Evolutionary conservation across 108 stramenopile species (phyloP).

Genomic region (Asterionellopsis glacialis): DNA sequence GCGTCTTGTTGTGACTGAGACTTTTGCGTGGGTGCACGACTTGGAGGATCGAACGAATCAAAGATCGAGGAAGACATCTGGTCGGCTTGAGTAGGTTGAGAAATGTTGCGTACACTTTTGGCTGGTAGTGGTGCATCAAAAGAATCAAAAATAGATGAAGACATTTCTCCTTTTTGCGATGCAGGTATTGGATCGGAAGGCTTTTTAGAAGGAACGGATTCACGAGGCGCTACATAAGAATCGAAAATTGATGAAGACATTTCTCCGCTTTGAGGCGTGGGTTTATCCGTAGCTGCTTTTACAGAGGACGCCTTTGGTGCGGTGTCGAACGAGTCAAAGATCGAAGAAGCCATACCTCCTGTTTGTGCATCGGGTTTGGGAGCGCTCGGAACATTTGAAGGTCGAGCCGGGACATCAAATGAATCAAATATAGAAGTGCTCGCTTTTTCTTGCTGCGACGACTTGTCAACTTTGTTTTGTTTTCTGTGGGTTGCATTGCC

Average conservation of each 20-base stretch:
- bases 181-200: neutral
- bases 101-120: neutral
- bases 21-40: constrained; percentile 18
- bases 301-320: constrained; percentile 15
- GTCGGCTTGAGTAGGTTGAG: neutral
- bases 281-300: constrained; percentile 1
- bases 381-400: neutral
- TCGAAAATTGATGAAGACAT: constrained; percentile 49
- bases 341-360: constrained; percentile 28
- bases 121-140: constrained; percentile 33
- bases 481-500: constrained; percentile 12
- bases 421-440: constrained; percentile 41
- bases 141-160: constrained; percentile 44
- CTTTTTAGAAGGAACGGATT: constrained; percentile 2
- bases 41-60: constrained; percentile 38
- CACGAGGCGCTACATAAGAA: constrained; percentile 26
- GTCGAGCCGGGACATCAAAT: constrained; percentile 27
- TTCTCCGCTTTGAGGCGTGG: constrained; percentile 4
- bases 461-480: neutral
- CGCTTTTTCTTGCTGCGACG: constrained; percentile 1
- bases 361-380: too few relatives aligned
- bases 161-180: constrained; percentile 8
- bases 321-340: constrained; percentile 43
- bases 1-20: neutral
- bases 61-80: constrained; percentile 51